Base-by-base conservation (phyloP, 176 grass and related monocot species). In the Bolboschoenus planiculmis region DNA sequence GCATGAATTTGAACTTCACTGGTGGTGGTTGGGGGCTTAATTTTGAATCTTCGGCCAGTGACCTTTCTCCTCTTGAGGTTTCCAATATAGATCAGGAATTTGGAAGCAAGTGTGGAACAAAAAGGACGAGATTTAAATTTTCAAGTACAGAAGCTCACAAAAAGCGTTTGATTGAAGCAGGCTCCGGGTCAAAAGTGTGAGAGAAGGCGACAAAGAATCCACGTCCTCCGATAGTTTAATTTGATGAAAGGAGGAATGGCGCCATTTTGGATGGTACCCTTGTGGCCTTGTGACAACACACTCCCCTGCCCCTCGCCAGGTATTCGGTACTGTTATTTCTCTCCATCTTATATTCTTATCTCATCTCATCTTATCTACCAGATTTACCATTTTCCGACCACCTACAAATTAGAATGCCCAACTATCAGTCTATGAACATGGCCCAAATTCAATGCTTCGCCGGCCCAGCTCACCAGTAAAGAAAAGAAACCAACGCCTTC, bases 201-300 rank as follows among this genome's bases (percentile, higher is more conserved):
- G 21, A 46, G 13, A 82, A 82, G 33, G 40, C 53, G 57, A 82
- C 79, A 82, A 46, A 42, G 16, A 64, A 61, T n/a, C 58, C 53
- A 82, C 79, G 79, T 62, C 29, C 15, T 43, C 21, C 79, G 50
- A 82, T 65, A 74, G 39, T 62, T 65, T 10, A 21, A 36, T 44
- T 82, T 64, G 4, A 62, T 42, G 14, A 82, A 58, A 60, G 4
- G 1, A 31, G 46, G 31, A 23, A 80, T 80, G 78, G 21, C 35
- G 60, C 30, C 30, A 56, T 37, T 76, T 76, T 76, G 72, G 30
- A 76, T 26, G 43, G 43, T 76, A 76, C 44, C 9, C 13, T 65
- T 6, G 14, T 56, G 47, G 11, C 29, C 5, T 65, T 33, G 43
- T 31, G 72, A 76, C 72, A 51, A 76, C 50, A 76, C 72, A 30